Evolutionary conservation across 352 stramenopile genomes (phyloP), one percentile per base, ranked within the genome.

Genomic region (Pythium myriotylum): DNA sequence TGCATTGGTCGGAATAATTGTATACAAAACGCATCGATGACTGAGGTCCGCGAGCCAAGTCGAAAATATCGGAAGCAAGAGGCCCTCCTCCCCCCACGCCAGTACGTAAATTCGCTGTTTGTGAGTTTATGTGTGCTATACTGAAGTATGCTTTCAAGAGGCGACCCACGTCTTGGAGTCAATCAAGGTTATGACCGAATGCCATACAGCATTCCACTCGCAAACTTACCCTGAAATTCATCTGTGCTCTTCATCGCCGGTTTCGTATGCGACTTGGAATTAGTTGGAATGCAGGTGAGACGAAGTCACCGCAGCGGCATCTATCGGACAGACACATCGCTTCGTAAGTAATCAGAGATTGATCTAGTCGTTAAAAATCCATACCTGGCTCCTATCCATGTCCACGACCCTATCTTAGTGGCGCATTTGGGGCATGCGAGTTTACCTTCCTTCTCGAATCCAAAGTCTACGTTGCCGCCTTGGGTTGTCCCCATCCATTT

Each of bases 121-220:
- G 40, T 53, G 17, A 48, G 20, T 19, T 17, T 32, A 12, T 43
- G n/a, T n/a, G n/a, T n/a, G n/a, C n/a, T 20, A 37, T 54, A 47
- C 26, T 37, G 22, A 23, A 46, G 41, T 22, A 50, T 50, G 2
- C 51, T 13, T 19, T 40, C 4, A 67, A 12, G 56, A 91, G 80
- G 82, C 16, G 82, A 92, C 50, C 78, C 77, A 8, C 79, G 82
- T 3, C 59, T 92, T 40, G 81, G 83, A 17, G 83, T 89, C 12
- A 90, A 90, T 62, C 83, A 92, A 59, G 66, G 78, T 52, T 90
- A 92, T 64, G 79, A 90, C 50, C 75, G 78, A 35, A 92, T 89
- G 78, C 80, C 83, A 10, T 92, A 89, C 73, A 89, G 72, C 59
- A 83, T 92, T 47, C 83, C 80, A 35, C 62, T 92, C 0, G 54